These are phyloP conservation scores for Crucihimalaya himalaica DNA, from an alignment of 345 rosid species.

Conservation along the genomic window DNA sequence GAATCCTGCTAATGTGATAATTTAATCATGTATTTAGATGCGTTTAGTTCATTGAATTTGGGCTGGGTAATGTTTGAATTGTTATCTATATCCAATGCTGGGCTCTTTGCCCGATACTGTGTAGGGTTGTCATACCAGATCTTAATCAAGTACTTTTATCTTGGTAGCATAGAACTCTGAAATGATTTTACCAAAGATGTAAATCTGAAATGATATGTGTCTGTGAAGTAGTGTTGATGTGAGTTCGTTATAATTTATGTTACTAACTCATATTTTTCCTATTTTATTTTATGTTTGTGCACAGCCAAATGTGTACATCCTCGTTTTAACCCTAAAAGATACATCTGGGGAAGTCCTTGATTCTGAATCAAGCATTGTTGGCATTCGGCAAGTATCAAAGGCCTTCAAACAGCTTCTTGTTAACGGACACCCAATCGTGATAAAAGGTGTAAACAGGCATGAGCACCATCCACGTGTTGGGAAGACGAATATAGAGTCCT, in stretches of 20 bases:
- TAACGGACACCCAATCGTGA: conserved; percentile 79
- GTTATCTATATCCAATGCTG: background rate
- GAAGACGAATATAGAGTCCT: conserved; percentile 92
- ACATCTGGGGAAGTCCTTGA: conserved; percentile 70
- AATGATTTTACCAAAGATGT: conserved; percentile 18
- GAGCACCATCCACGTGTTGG: conserved; percentile 99
- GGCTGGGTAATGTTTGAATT: background rate
- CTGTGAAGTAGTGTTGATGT: conserved; percentile 4
- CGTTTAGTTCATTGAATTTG: background rate
- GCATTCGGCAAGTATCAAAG: conserved; percentile 79
- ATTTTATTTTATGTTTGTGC: conserved; percentile 35
- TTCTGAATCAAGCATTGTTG: conserved; percentile 92
- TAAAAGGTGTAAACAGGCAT: conserved; percentile 97
- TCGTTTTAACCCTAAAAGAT: conserved; percentile 83
- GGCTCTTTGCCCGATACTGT: conserved; percentile 8
- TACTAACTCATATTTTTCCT: conserved; percentile 13
- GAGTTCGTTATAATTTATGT: conserved; percentile 1
- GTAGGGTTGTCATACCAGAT: background rate
- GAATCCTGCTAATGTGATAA: background rate
- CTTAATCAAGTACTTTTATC: conserved; percentile 11
- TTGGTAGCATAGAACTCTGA: background rate
- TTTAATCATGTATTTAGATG: background rate
- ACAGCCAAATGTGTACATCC: conserved; percentile 88
- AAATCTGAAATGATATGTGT: background rate
- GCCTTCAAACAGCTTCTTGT: conserved; percentile 92